These are phyloP conservation scores for Goniomonas avonlea DNA, from an alignment of 78 protist species.

Conservation along the genomic window DNA sequence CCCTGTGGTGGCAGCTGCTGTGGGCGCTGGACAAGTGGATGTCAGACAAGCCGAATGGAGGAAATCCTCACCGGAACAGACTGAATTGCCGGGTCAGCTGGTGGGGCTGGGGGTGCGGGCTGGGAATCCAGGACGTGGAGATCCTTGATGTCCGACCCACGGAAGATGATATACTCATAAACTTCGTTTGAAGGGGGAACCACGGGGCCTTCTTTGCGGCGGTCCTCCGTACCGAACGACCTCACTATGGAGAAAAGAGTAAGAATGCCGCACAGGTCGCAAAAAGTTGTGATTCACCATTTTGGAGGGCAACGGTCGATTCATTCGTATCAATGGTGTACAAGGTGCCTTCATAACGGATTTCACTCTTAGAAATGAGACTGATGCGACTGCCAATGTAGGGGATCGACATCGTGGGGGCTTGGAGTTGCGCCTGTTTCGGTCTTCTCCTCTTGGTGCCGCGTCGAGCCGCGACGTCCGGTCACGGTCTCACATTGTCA, in stretches of 20 bases:
- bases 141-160: constrained; percentile 61
- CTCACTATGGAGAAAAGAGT: too few relatives aligned
- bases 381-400: constrained; percentile 43
- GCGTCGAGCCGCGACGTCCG: too few relatives aligned
- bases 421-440: too few relatives aligned
- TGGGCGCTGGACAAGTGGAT: too few relatives aligned
- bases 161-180: constrained; percentile 50
- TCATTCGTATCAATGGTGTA: constrained; percentile 35
- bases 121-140: constrained; percentile 36
- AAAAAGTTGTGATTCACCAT: too few relatives aligned
- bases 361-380: constrained; percentile 44
- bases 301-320: constrained; percentile 36
- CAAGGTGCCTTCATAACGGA: constrained; percentile 52
- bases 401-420: too few relatives aligned
- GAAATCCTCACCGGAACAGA: neutral
- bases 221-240: constrained; percentile 59
- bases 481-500: too few relatives aligned
- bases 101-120: neutral
- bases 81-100: neutral
- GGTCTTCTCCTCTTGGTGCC: too few relatives aligned
- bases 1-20: neutral
- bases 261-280: too few relatives aligned
- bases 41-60: neutral
- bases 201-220: constrained; percentile 37
- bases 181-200: constrained; percentile 32